phyloP scores from a whole-genome alignment of 352 stramenopile species.

The Blastocystis sp. region DNA sequence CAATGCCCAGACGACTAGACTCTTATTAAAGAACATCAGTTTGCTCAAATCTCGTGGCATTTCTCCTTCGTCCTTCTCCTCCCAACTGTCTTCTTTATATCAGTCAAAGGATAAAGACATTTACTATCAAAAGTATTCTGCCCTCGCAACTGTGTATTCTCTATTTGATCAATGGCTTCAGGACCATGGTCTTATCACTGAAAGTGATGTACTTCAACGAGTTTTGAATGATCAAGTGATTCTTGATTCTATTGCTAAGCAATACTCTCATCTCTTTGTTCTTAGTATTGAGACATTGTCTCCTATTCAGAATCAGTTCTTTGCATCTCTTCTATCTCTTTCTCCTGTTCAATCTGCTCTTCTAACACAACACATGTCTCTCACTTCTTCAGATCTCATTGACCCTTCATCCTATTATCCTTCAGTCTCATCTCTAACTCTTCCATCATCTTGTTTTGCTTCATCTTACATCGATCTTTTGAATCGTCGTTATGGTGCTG shows the following conservation, averaged over 20 bases:
- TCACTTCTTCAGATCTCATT: neutral
- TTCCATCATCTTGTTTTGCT: too few species aligned
- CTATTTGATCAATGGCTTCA: slow-evolving; percentile 26
- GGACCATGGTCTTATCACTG: neutral
- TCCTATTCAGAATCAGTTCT: slow-evolving; percentile 14
- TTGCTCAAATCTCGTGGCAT: slow-evolving; percentile 29
- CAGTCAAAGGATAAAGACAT: neutral
- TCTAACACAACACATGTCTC: slow-evolving; percentile 27
- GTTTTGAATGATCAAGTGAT: neutral
- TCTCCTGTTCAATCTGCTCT: neutral
- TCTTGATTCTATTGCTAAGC: neutral
- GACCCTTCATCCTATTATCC: neutral
- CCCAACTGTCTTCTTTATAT: neutral
- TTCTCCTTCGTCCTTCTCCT: neutral
- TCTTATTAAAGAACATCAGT: neutral
- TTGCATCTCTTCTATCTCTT: neutral
- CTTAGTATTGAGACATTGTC: neutral
- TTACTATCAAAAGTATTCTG: slow-evolving; percentile 13
- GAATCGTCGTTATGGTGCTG: too few species aligned
- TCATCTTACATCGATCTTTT: too few species aligned
- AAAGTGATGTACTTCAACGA: neutral
- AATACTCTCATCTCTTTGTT: neutral
- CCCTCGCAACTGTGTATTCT: slow-evolving; percentile 1
- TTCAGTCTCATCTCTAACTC: too few species aligned
- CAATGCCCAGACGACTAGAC: neutral